These are phyloP conservation scores for Solanum peruvianum DNA, from an alignment of 257 asterid species.

Conservation along the genomic window DNA sequence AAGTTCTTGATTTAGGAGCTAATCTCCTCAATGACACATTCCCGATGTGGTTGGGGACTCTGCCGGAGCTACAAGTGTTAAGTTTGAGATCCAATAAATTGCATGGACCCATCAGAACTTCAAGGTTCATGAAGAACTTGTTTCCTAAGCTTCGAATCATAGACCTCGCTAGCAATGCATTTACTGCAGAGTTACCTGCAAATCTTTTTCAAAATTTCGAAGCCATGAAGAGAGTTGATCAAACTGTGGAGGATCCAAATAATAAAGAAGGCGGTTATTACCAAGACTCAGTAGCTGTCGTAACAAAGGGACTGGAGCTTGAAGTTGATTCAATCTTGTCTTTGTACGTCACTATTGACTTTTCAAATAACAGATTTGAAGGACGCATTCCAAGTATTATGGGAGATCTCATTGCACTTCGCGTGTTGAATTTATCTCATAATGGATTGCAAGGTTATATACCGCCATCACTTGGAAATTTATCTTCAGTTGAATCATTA, in stretches of 20 bases:
- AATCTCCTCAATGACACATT: background rate
- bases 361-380: background rate
- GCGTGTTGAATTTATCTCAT: background rate
- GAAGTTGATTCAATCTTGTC: background rate
- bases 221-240: background rate
- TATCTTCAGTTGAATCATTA: background rate
- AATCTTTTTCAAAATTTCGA: background rate
- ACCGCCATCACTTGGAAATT: background rate
- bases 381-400: background rate
- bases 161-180: background rate
- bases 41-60: background rate
- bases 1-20: background rate
- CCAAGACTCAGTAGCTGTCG: background rate
- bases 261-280: background rate
- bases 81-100: background rate
- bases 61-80: background rate
- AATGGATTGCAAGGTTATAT: background rate
- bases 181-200: background rate
- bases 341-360: background rate
- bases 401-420: background rate
- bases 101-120: background rate
- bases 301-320: background rate
- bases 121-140: background rate
- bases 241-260: background rate
- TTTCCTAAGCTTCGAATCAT: background rate